Evolutionary conservation across 345 rosid genomes (phyloP).

Genomic region (Anacardium occidentale): DNA sequence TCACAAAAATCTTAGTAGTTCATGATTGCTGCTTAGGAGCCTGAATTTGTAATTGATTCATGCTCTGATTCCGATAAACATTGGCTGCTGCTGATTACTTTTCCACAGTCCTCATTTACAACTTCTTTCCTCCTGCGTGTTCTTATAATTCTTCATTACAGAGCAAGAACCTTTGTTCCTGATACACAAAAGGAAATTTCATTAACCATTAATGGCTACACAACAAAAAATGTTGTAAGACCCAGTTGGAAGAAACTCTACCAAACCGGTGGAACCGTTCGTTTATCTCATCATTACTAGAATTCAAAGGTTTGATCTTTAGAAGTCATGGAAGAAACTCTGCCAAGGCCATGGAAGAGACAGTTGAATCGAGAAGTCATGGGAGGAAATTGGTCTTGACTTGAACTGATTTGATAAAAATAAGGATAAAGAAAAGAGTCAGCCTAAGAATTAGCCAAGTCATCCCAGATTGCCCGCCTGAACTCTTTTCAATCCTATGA

Average conservation of each 20-base stretch:
- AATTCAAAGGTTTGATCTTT: no score
- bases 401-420: no score
- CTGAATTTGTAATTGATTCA: conserved; percentile 12
- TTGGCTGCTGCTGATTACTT: neutral
- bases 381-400: no score
- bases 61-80: conserved; percentile 7
- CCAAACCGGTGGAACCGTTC: no score
- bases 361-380: no score
- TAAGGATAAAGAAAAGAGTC: no score
- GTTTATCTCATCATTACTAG: no score
- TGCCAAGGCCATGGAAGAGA: no score
- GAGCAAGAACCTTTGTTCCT: neutral
- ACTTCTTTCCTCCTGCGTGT: neutral
- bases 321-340: conserved; percentile 55
- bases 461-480: neutral
- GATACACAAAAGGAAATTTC: conserved; percentile 25
- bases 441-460: neutral
- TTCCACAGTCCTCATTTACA: neutral
- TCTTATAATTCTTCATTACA: conserved; percentile 2
- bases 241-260: no score
- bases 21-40: conserved; percentile 12
- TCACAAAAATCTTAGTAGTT: conserved; percentile 59
- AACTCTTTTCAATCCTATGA: neutral
- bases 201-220: no score
- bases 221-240: no score